A percentile compares a stretch with the other conserved stretches of the same genome.
These are phyloP conservation scores for Xylariaceae sp. DNA, from an alignment of 2,329 filamentous ascomycete genomes.

Conservation along the genomic window DNA sequence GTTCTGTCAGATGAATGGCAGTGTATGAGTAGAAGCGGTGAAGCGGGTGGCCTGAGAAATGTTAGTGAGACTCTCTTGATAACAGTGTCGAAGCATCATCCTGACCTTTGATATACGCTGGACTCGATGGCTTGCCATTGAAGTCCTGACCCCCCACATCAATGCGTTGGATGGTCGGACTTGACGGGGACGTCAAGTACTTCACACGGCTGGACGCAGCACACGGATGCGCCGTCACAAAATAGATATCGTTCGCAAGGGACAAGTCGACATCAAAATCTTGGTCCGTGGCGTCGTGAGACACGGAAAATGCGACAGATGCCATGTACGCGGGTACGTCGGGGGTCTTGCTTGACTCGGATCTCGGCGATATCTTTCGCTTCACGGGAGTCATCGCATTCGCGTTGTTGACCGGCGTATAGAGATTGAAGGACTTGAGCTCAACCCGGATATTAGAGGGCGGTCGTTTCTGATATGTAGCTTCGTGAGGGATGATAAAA, in stretches of 20 bases:
- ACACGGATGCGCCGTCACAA: slow-evolving; percentile 63
- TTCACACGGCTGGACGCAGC: slow-evolving; percentile 52
- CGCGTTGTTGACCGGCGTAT: slow-evolving; percentile 39
- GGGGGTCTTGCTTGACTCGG: slow-evolving; percentile 31
- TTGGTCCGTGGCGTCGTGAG: slow-evolving; percentile 37
- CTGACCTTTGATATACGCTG: slow-evolving; percentile 45
- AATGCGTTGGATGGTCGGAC: slow-evolving; percentile 54
- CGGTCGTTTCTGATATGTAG: slow-evolving; percentile 44
- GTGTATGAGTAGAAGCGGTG: slow-evolving; percentile 60
- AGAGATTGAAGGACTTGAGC: slow-evolving; percentile 48
- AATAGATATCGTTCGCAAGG: slow-evolving; percentile 55
- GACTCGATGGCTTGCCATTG: slow-evolving; percentile 41
- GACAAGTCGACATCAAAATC: slow-evolving; percentile 39
- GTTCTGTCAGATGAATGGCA: slow-evolving; percentile 53
- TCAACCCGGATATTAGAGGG: slow-evolving; percentile 44
- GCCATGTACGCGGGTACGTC: slow-evolving; percentile 38
- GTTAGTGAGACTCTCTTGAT: slow-evolving; percentile 9
- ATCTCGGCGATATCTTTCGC: slow-evolving; percentile 34
- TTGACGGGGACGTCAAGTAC: slow-evolving; percentile 54
- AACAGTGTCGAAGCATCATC: slow-evolving; percentile 4
- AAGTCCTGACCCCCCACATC: slow-evolving; percentile 45
- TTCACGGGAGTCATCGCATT: slow-evolving; percentile 42
- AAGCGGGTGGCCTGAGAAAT: slow-evolving; percentile 50
- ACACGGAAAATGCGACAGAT: slow-evolving; percentile 38
- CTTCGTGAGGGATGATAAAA: slow-evolving; percentile 57